Evolutionary conservation across 2,329 filamentous ascomycete species (phyloP).

Genomic region (Aquanectria penicillioides): DNA sequence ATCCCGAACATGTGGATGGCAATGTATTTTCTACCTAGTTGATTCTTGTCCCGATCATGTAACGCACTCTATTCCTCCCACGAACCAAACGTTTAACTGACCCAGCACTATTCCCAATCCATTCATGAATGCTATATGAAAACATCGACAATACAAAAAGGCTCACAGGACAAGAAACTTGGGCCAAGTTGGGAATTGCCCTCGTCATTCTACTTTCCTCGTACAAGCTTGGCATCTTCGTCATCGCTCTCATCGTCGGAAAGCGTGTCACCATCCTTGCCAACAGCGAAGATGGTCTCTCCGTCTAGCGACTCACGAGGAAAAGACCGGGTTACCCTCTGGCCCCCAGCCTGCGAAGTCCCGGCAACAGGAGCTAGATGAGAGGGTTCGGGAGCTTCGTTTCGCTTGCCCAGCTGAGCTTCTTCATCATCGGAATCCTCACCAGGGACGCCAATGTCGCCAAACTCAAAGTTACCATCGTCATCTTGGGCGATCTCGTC

Average conservation of each 20-base stretch:
- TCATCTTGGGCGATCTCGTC: constrained; percentile 99
- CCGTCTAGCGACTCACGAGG: constrained; percentile 74
- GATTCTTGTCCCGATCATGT: constrained; percentile 19
- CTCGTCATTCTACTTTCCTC: constrained; percentile 49
- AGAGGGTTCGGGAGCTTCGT: constrained; percentile 33
- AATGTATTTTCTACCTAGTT: constrained; percentile 9
- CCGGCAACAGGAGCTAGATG: constrained; percentile 39
- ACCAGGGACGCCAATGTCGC: constrained; percentile 82
- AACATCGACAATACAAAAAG: constrained; percentile 36
- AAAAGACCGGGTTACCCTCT: constrained; percentile 47
- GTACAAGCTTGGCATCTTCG: constrained; percentile 66
- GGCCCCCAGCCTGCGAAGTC: constrained; percentile 35
- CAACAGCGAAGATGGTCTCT: constrained; percentile 95
- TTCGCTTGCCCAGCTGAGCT: constrained; percentile 56
- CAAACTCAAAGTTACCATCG: constrained; percentile 93
- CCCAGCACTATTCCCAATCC: constrained; percentile 20
- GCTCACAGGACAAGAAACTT: background rate
- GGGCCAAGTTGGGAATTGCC: background rate
- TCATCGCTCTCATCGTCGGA: constrained; percentile 54
- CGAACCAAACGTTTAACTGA: background rate
- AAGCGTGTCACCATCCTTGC: constrained; percentile 84
- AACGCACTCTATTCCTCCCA: constrained; percentile 7
- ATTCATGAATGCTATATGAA: constrained; percentile 32
- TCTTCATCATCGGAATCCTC: constrained; percentile 68
- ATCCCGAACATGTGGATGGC: background rate